Conservation (phyloP, 2,329 filamentous ascomycete genomes). For the Colletotrichum sp. region DNA sequence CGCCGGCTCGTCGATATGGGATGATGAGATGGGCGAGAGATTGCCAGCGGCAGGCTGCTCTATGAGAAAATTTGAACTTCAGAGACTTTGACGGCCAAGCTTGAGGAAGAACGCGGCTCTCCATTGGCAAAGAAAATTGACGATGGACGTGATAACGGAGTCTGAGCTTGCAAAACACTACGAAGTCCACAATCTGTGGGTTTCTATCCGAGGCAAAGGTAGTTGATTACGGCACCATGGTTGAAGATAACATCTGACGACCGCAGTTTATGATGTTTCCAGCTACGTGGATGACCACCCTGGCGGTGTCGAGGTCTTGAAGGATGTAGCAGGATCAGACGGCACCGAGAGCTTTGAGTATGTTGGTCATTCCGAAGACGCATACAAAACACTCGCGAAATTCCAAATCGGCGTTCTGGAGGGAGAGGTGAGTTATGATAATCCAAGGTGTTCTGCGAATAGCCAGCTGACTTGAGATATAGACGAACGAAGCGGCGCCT, state of each 20-base stretch:
- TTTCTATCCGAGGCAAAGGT: not conserved
- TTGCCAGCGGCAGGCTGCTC: accelerated
- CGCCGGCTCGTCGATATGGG: not conserved
- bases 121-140: not conserved
- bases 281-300: not conserved
- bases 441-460: no score
- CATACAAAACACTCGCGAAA: not conserved
- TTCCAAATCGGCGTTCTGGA: not conserved
- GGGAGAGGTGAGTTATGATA: not conserved
- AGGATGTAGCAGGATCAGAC: not conserved
- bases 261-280: not conserved
- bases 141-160: not conserved
- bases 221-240: no score
- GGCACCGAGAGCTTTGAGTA: slow-evolving; percentile 14
- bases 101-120: no score
- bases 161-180: not conserved
- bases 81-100: no score
- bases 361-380: not conserved
- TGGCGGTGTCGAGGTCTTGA: not conserved
- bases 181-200: not conserved
- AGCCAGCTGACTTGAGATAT: not conserved
- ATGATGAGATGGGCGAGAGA: accelerated
- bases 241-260: no score
- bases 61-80: not conserved
- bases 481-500: not conserved